Evolutionary conservation across 2,329 filamentous ascomycete species (phyloP).

Genomic region (Catunica adiposa): DNA sequence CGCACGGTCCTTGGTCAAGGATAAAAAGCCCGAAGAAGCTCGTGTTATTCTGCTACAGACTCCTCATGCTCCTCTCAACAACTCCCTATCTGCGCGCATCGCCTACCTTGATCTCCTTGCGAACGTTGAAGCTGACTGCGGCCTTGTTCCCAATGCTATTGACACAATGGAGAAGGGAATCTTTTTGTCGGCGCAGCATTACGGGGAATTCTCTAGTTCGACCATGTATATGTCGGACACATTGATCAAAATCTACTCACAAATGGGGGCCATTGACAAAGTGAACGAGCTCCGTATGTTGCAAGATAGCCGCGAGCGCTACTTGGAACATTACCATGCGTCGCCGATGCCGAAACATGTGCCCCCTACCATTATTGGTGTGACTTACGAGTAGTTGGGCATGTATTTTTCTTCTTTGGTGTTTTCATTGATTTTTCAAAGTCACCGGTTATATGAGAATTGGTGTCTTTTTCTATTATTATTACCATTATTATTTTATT

Average conservation of each 20-base stretch:
- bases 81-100: conserved; percentile 10
- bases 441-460: not conserved
- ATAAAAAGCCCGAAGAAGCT: conserved; percentile 10
- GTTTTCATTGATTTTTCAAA: not conserved
- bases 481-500: no score
- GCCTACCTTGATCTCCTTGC: conserved; percentile 13
- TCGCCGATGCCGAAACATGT: conserved; percentile 8
- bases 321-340: conserved; percentile 10
- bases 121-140: conserved; percentile 12
- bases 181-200: conserved; percentile 7
- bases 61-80: conserved; percentile 9
- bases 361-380: conserved; percentile 11
- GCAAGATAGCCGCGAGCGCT: conserved; percentile 8
- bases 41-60: conserved; percentile 9
- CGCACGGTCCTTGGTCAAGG: conserved; percentile 12
- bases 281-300: conserved; percentile 3
- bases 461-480: not conserved
- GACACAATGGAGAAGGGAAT: conserved; percentile 13
- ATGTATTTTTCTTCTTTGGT: not conserved
- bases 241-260: conserved; percentile 13
- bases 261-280: conserved; percentile 8
- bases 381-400: not conserved
- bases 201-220: conserved; percentile 11
- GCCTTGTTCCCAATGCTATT: conserved; percentile 5
- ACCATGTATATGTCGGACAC: conserved; percentile 14